A percentile compares a stretch with the other conserved stretches of the same genome.
phyloP scores from a whole-genome alignment of 2,329 filamentous ascomycete species.

The Phialophora chinensis region DNA sequence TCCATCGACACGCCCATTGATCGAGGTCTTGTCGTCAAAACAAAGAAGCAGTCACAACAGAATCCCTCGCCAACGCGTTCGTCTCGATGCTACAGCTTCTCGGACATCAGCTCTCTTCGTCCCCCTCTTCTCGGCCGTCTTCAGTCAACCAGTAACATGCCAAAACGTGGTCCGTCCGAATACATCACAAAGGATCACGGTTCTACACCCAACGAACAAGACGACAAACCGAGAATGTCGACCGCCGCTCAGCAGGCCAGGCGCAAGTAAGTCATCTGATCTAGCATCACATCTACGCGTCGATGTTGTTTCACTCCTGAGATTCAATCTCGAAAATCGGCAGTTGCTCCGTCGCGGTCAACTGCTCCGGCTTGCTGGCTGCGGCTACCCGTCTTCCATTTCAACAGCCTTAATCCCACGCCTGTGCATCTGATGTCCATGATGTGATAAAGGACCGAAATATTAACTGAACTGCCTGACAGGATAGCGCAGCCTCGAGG shows the following conservation, averaged over 20 bases:
- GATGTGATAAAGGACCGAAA: not conserved
- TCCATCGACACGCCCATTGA: constrained; percentile 10
- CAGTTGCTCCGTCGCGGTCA: constrained; percentile 8
- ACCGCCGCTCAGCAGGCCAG: constrained; percentile 61
- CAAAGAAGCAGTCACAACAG: constrained; percentile 3
- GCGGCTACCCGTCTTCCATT: constrained; percentile 5
- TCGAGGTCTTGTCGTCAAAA: constrained; percentile 5
- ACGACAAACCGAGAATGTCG: constrained; percentile 56
- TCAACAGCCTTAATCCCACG: not conserved
- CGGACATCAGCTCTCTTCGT: constrained; percentile 1
- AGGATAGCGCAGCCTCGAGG: constrained; percentile 35
- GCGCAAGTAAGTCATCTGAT: constrained; percentile 57
- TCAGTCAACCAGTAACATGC: constrained; percentile 35
- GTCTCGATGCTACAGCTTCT: constrained; percentile 32
- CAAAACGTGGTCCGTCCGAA: constrained; percentile 35
- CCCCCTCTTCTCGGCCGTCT: constrained; percentile 20
- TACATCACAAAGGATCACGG: constrained; percentile 40
- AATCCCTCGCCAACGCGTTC: constrained; percentile 23
- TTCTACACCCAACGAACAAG: constrained; percentile 28
- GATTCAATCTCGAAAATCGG: constrained; percentile 12
- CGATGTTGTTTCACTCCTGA: constrained; percentile 4
- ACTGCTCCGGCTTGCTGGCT: constrained; percentile 8
- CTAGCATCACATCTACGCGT: constrained; percentile 1
- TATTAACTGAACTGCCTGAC: constrained; percentile 23
- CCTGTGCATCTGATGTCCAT: not conserved